Base-by-base conservation (phyloP, 140 eudicot species). In the Senecio squalidus region DNA sequence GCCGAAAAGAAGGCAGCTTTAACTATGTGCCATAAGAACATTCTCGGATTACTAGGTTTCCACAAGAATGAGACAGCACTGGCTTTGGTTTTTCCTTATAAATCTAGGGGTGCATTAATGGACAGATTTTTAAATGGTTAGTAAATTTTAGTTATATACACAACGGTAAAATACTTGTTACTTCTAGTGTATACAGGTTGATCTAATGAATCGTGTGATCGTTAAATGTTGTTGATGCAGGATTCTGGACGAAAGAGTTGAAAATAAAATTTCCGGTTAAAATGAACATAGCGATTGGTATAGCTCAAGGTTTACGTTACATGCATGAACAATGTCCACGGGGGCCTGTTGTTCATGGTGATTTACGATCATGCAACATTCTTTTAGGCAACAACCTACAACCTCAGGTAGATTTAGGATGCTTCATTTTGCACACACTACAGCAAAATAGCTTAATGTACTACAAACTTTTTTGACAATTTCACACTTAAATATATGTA, bases 231-330 rank as follows among this genome's bases (percentile, higher is more conserved):
- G 25, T 40, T 53, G 71, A 60, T 38, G 52, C 38, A 61, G 80
- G 56, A 27, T 61, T 48, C 7, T 74, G 74, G 69, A 67, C 63
- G 33, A 68, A 7, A 39, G 75, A 66, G 40, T 66, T 68, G 41
- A 17, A 40, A 5, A 44, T 71, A 28, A 0, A 60, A 21, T 76
- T 80, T 72, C 13, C 25, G 0, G 56, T 55, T 20, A 80, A 76
- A 65, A 40, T 80, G 77, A 59, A 72, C 1, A 72, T 80, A 67
- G 82, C 66, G 0, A 72, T 68, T 15, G 86, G 86, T 18, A 68
- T 80, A 15, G 79, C 76, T 47, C 82, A 76, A 76, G 86, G 82
- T n/a, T 66, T 76, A 9, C 74, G 67, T 51, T 80, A 80, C 64
- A 80, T 80, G 86, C 86, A 80, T 4, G 82, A 72, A 59, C 79